Evolutionary conservation across 2,329 filamentous ascomycete species (phyloP).

Genomic region (Pseudogymnoascus sp.): DNA sequence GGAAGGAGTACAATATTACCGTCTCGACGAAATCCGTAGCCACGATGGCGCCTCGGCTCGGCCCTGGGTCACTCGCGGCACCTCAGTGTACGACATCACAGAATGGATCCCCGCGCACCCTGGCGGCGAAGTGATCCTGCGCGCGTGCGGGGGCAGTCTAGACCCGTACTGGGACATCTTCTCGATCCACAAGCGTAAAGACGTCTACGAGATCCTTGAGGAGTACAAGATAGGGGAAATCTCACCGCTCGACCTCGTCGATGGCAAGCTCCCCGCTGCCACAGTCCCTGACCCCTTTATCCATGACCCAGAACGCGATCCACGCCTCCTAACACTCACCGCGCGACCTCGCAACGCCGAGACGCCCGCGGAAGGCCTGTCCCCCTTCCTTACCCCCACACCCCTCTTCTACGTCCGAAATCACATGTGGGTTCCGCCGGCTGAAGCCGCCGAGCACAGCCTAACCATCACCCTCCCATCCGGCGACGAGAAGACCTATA

Average conservation of each 20-base stretch:
- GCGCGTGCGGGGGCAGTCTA: conserved; percentile 56
- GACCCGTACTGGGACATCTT: conserved; percentile 67
- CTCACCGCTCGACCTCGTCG: conserved; percentile 49
- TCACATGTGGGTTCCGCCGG: conserved; percentile 55
- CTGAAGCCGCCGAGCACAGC: conserved; percentile 36
- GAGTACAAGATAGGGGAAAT: conserved; percentile 58
- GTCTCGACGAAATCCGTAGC: conserved; percentile 44
- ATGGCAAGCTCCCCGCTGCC: conserved; percentile 47
- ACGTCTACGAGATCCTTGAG: conserved; percentile 58
- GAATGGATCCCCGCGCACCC: conserved; percentile 61
- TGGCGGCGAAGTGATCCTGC: conserved; percentile 60
- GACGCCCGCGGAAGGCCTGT: conserved; percentile 44
- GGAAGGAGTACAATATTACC: conserved; percentile 15
- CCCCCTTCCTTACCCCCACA: conserved; percentile 47
- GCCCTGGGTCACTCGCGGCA: conserved; percentile 58
- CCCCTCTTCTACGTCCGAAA: conserved; percentile 54
- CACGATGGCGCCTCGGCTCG: conserved; percentile 45
- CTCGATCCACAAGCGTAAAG: conserved; percentile 57
- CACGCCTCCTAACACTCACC: conserved; percentile 44
- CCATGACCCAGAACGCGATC: conserved; percentile 46
- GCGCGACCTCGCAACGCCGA: conserved; percentile 55
- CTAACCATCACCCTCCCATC: conserved; percentile 50
- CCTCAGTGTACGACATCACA: conserved; percentile 64
- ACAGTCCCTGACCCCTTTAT: conserved; percentile 55
- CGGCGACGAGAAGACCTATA: conserved; percentile 46